Conservation (phyloP, 140 eudicot species). For the Bidens hawaiensis region DNA sequence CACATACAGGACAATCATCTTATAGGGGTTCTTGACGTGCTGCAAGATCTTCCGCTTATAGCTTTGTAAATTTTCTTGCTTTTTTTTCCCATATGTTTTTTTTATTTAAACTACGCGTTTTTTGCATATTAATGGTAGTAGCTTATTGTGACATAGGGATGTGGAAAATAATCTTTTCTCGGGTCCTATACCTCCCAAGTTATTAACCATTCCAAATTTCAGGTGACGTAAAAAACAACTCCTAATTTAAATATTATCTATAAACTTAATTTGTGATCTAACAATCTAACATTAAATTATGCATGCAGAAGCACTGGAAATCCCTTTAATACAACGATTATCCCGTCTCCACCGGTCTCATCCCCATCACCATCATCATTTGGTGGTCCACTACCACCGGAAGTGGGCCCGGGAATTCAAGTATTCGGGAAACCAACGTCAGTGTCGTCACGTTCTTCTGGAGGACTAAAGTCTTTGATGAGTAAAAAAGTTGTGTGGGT, state of each 20-base stretch:
- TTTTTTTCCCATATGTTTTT: not conserved
- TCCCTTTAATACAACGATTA: conserved; percentile 77
- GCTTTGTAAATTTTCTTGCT: conserved; percentile 51
- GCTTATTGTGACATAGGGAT: conserved; percentile 51
- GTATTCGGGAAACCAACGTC: conserved; percentile 39
- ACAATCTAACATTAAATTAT: conserved; percentile 18
- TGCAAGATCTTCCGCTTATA: conserved; percentile 74
- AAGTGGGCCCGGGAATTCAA: conserved; percentile 37
- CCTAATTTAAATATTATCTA: not conserved
- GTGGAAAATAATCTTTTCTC: conserved; percentile 84
- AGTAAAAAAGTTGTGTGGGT: conserved; percentile 39
- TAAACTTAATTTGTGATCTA: not conserved
- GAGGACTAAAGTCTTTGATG: conserved; percentile 14
- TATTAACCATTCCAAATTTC: conserved; percentile 66
- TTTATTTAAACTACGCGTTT: not conserved
- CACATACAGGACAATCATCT: conserved; percentile 80
- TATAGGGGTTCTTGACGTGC: conserved; percentile 63
- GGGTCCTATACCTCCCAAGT: conserved; percentile 80
- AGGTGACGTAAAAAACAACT: conserved; percentile 41
- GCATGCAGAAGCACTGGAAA: conserved; percentile 72
- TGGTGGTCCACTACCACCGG: conserved; percentile 46
- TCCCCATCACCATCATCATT: conserved; percentile 56
- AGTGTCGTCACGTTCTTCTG: conserved; percentile 20
- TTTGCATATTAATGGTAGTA: not conserved
- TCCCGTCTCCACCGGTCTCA: conserved; percentile 53